These are phyloP conservation scores for Malassezia equina DNA, from an alignment of 1,284 basidiomycete genomes.

Conservation along the genomic window DNA sequence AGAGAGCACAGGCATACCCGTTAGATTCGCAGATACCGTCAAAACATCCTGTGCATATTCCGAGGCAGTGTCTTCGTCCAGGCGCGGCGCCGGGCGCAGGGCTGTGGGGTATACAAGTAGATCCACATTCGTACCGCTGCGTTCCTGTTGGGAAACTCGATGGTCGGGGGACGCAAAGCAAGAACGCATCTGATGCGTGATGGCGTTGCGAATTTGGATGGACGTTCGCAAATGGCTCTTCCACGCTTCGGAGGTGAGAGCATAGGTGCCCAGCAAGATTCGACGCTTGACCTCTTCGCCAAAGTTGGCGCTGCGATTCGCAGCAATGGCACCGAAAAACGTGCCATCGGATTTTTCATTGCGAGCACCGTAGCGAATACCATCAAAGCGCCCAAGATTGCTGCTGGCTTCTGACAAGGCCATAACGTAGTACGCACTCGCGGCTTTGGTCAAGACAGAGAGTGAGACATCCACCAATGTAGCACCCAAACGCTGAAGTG, in stretches of 20 bases:
- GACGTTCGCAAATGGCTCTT: conserved; percentile 95
- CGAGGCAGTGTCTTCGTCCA: conserved; percentile 7
- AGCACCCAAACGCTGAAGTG: conserved; percentile 60
- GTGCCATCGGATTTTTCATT: conserved; percentile 48
- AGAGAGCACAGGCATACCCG: conserved; percentile 71
- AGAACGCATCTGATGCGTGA: conserved; percentile 62
- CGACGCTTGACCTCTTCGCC: conserved; percentile 77
- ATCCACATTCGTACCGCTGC: conserved; percentile 56
- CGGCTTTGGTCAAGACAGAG: conserved; percentile 64
- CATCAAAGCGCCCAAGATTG: conserved; percentile 82
- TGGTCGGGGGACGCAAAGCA: conserved; percentile 53
- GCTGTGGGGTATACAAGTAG: conserved; percentile 63
- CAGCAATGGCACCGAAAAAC: conserved; percentile 10
- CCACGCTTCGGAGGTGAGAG: conserved; percentile 80
- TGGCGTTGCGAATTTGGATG: conserved; percentile 62
- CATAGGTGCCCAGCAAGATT: conserved; percentile 83
- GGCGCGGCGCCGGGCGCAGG: conserved; percentile 32
- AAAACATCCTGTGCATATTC: conserved; percentile 80
- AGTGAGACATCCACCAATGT: conserved; percentile 64
- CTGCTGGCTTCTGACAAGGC: conserved; percentile 89
- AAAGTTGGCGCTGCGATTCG: conserved; percentile 57
- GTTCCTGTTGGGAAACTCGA: conserved; percentile 42
- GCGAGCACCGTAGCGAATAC: conserved; percentile 57
- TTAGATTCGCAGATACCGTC: conserved; percentile 80
- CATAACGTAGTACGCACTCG: conserved; percentile 90